Evolutionary conservation across 371 early-diverging fungal species (phyloP).

Genomic region (Apophysomyces variabilis): DNA sequence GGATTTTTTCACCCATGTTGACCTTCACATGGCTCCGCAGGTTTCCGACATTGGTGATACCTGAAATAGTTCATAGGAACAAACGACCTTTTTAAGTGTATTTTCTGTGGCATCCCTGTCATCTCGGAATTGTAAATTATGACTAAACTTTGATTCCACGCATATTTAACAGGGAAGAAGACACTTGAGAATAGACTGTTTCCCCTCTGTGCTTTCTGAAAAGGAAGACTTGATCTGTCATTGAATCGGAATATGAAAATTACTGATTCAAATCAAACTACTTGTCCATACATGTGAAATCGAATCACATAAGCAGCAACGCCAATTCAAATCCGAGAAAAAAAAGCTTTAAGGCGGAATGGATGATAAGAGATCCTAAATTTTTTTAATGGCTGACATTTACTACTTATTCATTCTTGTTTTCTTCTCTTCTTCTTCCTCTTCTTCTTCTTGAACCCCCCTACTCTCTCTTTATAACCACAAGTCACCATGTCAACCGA

Average conservation of each 20-base stretch:
- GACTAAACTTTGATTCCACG: not conserved
- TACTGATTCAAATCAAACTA: not conserved
- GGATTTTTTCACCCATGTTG: constrained; percentile 3
- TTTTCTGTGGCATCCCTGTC: not conserved
- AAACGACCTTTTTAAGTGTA: not conserved
- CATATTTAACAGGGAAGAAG: not conserved
- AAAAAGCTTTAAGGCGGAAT: not conserved
- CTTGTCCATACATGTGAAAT: constrained; percentile 24
- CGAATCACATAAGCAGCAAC: constrained; percentile 25
- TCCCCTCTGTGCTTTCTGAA: too few species aligned
- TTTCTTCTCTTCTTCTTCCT: constrained; percentile 20
- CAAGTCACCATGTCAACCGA: constrained; percentile 44
- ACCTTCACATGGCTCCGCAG: constrained; percentile 13
- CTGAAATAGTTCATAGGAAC: not conserved
- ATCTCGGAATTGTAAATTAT: constrained; percentile 1
- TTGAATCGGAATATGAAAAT: not conserved
- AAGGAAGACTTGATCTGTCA: too few species aligned
- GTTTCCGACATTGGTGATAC: constrained; percentile 10
- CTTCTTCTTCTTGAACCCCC: constrained; percentile 25
- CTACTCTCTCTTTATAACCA: not conserved
- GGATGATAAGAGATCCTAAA: constrained; percentile 6
- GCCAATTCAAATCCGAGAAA: too few species aligned
- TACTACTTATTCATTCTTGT: not conserved
- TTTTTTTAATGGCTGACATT: constrained; percentile 7
- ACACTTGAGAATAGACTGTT: too few species aligned